These are phyloP conservation scores for Allium sativum DNA, from an alignment of 106 monocot genomes.

Conservation along the genomic window DNA sequence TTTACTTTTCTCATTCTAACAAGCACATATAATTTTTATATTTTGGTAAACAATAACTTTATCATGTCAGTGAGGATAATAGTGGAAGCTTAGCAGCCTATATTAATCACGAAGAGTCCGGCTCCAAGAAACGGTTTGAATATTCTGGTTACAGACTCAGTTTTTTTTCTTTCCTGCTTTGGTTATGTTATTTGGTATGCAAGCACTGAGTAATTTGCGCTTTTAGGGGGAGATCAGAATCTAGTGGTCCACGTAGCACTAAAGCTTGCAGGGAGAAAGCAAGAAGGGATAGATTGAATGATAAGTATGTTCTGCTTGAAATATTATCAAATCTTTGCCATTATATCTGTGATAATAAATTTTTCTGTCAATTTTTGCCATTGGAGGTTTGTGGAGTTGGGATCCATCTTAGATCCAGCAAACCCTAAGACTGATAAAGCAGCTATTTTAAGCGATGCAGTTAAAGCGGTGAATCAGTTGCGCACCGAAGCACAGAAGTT, in stretches of 20 bases:
- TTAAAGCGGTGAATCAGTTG: conserved; percentile 44
- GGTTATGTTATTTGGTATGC: conserved; percentile 1
- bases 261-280: conserved; percentile 84
- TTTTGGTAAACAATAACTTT: neutral
- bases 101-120: conserved; percentile 22
- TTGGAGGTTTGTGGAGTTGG: conserved; percentile 55
- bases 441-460: conserved; percentile 60
- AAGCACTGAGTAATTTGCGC: neutral
- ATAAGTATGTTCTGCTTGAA: conserved; percentile 27
- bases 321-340: no score
- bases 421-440: conserved; percentile 61
- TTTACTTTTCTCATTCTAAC: no score
- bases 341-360: no score
- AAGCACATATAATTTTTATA: no score
- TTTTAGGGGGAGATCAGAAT: conserved; percentile 44
- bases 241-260: conserved; percentile 26
- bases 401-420: conserved; percentile 53
- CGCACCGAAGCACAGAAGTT: conserved; percentile 44
- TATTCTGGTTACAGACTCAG: neutral
- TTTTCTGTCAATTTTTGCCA: no score
- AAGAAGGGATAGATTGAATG: conserved; percentile 76
- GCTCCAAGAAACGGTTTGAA: conserved; percentile 51
- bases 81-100: conserved; percentile 29
- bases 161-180: neutral
- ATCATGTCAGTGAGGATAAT: conserved; percentile 22